phyloP scores from a whole-genome alignment of 2,329 filamentous ascomycete genomes.

The Scytalidium lignicola region DNA sequence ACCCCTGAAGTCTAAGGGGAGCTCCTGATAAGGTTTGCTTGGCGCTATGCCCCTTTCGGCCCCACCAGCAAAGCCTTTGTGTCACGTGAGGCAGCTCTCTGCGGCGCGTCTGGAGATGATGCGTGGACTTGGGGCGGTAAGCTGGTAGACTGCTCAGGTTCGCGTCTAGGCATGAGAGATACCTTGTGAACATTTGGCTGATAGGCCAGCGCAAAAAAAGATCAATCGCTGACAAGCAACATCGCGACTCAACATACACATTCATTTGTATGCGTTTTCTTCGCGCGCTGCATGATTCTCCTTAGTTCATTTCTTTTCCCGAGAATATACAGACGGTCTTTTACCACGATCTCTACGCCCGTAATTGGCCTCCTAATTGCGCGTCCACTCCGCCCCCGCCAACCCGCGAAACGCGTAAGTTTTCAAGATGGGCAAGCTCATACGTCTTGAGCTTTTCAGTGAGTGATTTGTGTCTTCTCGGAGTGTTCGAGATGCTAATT shows the following conservation, averaged over 20 bases:
- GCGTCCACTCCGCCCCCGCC: constrained; percentile 17
- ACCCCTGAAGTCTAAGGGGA: too few species aligned
- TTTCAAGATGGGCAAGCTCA: constrained; percentile 85
- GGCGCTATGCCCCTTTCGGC: too few species aligned
- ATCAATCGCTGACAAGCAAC: too few species aligned
- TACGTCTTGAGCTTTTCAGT: constrained; percentile 93
- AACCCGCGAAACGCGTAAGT: constrained; percentile 14
- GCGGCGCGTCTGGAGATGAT: background rate
- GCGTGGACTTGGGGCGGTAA: too few species aligned
- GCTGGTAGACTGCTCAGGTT: background rate
- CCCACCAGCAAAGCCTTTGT: too few species aligned
- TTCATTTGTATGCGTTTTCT: too few species aligned
- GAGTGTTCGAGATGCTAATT: constrained; percentile 11
- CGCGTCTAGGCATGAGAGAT: background rate
- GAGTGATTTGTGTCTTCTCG: constrained; percentile 32
- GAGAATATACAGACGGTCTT: background rate
- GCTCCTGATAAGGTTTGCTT: too few species aligned
- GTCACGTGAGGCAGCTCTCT: background rate
- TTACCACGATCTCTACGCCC: background rate
- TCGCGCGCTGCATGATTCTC: too few species aligned
- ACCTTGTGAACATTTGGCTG: background rate
- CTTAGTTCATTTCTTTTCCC: too few species aligned
- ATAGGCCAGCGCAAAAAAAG: background rate
- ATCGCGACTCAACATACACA: too few species aligned
- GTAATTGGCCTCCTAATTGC: constrained; percentile 10